A percentile compares a stretch with the other conserved stretches of the same genome.
phyloP scores from a whole-genome alignment of 345 rosid genomes.

The Lumnitzera racemosa region DNA sequence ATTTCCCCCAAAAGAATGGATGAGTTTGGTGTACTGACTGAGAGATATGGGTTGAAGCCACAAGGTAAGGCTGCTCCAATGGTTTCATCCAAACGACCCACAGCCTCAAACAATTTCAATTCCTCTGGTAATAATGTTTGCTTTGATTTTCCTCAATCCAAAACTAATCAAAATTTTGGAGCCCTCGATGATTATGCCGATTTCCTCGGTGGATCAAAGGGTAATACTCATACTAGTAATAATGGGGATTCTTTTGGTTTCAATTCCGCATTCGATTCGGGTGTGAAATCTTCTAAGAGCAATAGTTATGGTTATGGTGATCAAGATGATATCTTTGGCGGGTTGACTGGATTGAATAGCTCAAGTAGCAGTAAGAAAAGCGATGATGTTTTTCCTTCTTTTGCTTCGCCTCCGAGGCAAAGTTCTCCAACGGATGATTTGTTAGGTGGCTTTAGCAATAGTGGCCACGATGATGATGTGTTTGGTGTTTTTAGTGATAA shows the following conservation, averaged over 20 bases:
- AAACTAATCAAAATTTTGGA: conserved; percentile 16
- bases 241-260: conserved; percentile 37
- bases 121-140: conserved; percentile 21
- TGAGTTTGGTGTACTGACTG: conserved; percentile 74
- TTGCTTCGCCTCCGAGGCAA: conserved; percentile 32
- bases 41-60: conserved; percentile 70
- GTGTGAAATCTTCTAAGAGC: conserved; percentile 19
- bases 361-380: conserved; percentile 21
- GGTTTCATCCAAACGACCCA: conserved; percentile 50
- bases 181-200: conserved; percentile 38
- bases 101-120: conserved; percentile 12
- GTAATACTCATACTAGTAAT: conserved; percentile 9
- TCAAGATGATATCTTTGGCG: conserved; percentile 55
- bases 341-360: conserved; percentile 25
- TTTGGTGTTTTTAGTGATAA: conserved; percentile 3
- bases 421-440: conserved; percentile 39
- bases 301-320: conserved; percentile 8
- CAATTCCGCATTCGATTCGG: conserved; percentile 39
- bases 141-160: conserved; percentile 23
- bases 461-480: neutral
- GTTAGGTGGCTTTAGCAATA: conserved; percentile 34
- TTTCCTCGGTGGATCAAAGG: conserved; percentile 35
- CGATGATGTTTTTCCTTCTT: conserved; percentile 38
- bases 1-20: conserved; percentile 36
- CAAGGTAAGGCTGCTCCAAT: conserved; percentile 89